phyloP scores from a whole-genome alignment of 1,284 basidiomycete species.

The Tetrapyrgos nigripes region DNA sequence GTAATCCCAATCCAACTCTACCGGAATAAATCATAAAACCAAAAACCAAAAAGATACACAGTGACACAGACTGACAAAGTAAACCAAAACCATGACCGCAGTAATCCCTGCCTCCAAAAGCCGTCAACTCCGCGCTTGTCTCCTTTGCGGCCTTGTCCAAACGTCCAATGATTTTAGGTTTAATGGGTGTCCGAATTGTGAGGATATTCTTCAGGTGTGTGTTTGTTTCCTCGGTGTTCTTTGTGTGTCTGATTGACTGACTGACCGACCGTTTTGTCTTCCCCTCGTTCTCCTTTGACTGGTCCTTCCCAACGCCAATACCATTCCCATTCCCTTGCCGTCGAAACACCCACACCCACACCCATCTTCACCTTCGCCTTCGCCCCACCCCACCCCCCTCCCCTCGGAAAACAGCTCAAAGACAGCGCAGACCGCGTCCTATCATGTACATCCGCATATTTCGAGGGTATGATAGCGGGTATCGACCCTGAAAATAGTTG shows the following conservation, averaged over 20 bases:
- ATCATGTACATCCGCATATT: slow-evolving; percentile 92
- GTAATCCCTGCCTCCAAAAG: slow-evolving; percentile 17
- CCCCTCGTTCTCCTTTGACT: not conserved
- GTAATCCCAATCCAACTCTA: too few species aligned
- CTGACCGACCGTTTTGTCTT: not conserved
- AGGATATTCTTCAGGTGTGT: slow-evolving; percentile 89
- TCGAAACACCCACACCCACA: too few species aligned
- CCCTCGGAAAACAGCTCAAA: slow-evolving; percentile 78
- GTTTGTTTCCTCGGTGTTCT: too few species aligned
- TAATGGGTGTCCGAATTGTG: slow-evolving; percentile 95
- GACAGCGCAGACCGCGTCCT: slow-evolving; percentile 84
- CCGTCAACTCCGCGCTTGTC: slow-evolving; percentile 85
- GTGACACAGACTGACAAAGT: too few species aligned
- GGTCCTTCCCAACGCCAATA: too few species aligned
- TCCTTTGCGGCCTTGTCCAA: slow-evolving; percentile 92
- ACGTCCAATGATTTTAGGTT: slow-evolving; percentile 85
- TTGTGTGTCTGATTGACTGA: too few species aligned
- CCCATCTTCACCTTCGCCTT: not conserved
- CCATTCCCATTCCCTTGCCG: too few species aligned
- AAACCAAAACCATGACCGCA: not conserved
- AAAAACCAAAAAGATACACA: too few species aligned
- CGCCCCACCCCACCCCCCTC: not conserved
- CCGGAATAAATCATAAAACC: too few species aligned
- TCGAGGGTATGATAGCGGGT: slow-evolving; percentile 92
- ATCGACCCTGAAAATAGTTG: slow-evolving; percentile 91